A percentile compares a stretch with the other conserved stretches of the same genome.
Conservation (phyloP, 2,329 filamentous ascomycete species). For the Stemphylium vesicarium region DNA sequence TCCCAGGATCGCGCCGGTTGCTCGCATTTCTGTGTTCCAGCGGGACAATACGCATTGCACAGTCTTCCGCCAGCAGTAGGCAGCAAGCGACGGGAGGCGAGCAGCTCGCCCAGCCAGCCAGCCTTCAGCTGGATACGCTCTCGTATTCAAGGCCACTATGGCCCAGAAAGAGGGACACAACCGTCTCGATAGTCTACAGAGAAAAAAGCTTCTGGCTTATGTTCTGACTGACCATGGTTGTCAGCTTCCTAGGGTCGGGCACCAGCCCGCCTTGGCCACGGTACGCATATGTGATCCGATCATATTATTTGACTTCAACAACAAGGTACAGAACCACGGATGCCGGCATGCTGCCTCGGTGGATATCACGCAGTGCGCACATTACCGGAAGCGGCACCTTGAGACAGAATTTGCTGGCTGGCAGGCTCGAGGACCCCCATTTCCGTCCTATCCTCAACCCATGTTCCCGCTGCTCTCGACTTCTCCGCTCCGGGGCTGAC, state of each 20-base stretch:
- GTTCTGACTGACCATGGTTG: conserved; percentile 2
- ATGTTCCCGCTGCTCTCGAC: conserved; percentile 24
- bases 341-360: conserved; percentile 11
- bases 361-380: background rate
- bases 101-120: conserved; percentile 19
- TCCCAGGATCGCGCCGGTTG: conserved; percentile 37
- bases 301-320: conserved; percentile 7
- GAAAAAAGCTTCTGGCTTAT: conserved; percentile 1
- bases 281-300: conserved; percentile 22
- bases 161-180: conserved; percentile 24
- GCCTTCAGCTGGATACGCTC: conserved; percentile 24
- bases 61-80: conserved; percentile 24
- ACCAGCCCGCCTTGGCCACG: conserved; percentile 19
- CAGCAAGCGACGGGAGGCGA: background rate
- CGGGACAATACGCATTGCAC: conserved; percentile 14
- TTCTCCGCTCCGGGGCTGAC: conserved; percentile 37
- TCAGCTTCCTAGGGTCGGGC: conserved; percentile 8
- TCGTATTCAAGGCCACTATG: conserved; percentile 21
- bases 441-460: conserved; percentile 29
- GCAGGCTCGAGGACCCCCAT: conserved; percentile 6
- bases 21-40: conserved; percentile 26
- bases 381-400: conserved; percentile 11
- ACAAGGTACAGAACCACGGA: conserved; percentile 17
- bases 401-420: conserved; percentile 25
- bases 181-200: conserved; percentile 16